Percentiles rank a stretch among this genome's conserved stretches.
phyloP scores from a whole-genome alignment of 2,329 filamentous ascomycete genomes.

The Hirsutella minnesotensis region DNA sequence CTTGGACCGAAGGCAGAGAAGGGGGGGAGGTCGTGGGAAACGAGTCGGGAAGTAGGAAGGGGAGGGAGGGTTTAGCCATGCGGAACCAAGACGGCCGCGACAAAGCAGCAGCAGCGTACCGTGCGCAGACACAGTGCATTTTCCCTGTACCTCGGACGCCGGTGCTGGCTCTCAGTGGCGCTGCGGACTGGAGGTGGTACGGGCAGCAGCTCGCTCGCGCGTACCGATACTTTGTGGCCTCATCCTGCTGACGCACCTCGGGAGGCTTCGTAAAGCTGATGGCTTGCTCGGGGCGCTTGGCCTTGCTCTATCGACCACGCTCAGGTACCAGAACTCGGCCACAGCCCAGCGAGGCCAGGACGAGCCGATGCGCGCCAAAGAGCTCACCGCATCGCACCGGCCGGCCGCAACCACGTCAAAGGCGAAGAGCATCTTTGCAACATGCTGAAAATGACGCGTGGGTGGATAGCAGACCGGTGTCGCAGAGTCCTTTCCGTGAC shows the following conservation, averaged over 20 bases:
- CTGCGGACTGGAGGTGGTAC: constrained; percentile 1
- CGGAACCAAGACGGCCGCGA: constrained; percentile 5
- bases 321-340: too few species aligned
- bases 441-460: neutral
- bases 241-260: neutral
- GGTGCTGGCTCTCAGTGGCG: constrained; percentile 3
- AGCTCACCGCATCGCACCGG: too few species aligned
- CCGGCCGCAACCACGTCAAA: too few species aligned
- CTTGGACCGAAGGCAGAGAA: constrained; percentile 8
- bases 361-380: too few species aligned
- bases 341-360: too few species aligned
- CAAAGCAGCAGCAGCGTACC: constrained; percentile 3
- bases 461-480: neutral
- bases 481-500: neutral
- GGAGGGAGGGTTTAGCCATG: constrained; percentile 10
- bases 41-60: constrained; percentile 6
- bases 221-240: neutral
- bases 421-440: neutral
- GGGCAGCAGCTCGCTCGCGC: neutral
- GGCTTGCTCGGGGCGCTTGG: neutral
- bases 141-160: neutral
- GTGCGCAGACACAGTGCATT: constrained; percentile 6
- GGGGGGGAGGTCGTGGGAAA: constrained; percentile 5
- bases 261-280: neutral
- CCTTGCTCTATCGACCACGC: too few species aligned